Percentiles rank a stretch among this genome's conserved stretches.
Conservation (phyloP, 148 eudicot genomes). For the Bassia scoparia region DNA sequence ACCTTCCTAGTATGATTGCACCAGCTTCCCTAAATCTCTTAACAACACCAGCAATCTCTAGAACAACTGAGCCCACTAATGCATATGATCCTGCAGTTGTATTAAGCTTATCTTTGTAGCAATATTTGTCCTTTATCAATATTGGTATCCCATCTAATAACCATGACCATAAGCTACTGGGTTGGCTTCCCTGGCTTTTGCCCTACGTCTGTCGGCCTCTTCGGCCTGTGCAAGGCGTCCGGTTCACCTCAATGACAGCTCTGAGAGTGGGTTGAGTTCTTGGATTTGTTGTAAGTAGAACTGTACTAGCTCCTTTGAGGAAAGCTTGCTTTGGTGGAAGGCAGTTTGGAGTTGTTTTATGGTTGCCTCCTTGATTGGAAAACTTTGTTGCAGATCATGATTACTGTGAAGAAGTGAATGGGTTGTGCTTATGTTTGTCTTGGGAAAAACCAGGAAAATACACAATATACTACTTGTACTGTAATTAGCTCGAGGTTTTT, state of each 20-base stretch:
- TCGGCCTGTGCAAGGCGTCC: constrained; percentile 31
- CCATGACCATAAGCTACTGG: background rate
- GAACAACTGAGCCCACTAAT: constrained; percentile 28
- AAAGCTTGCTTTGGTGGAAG: constrained; percentile 43
- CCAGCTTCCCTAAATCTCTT: constrained; percentile 23
- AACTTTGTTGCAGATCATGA: background rate
- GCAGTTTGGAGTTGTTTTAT: constrained; percentile 42
- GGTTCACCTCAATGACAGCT: constrained; percentile 43
- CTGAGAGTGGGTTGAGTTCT: constrained; percentile 40
- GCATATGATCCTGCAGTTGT: constrained; percentile 39
- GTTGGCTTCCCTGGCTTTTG: background rate
- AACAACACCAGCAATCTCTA: constrained; percentile 29
- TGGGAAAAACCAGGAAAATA: background rate
- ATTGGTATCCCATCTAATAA: constrained; percentile 37
- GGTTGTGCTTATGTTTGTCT: background rate
- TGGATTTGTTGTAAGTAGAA: constrained; percentile 48
- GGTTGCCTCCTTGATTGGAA: constrained; percentile 48
- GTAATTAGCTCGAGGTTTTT: no score
- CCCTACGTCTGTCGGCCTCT: constrained; percentile 26
- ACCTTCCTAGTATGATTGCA: constrained; percentile 29
- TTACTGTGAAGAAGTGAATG: background rate
- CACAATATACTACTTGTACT: no score
- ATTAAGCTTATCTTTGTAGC: constrained; percentile 32
- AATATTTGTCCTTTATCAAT: constrained; percentile 37
- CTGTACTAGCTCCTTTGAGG: constrained; percentile 46